Evolutionary conservation across 305 asterid species (phyloP), one percentile per base, ranked within the genome.

Genomic region (Rubia tinctorum): DNA sequence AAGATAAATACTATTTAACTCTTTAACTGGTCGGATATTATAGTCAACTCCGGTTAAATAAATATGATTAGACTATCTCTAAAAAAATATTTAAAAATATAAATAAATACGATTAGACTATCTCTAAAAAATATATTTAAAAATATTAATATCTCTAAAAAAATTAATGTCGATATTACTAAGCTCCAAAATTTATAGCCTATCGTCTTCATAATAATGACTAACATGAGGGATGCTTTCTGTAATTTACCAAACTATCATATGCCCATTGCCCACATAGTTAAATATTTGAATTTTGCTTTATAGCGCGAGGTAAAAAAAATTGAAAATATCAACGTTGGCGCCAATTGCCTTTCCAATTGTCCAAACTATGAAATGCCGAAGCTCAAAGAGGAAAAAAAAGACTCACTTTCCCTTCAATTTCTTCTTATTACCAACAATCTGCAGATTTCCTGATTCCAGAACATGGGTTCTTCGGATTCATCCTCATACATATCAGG

Each of bases 401-500:
- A 58, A 58, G 22, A 27, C 22, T n/a, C 64, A n/a, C 9, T 22
- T 22, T 8, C 22, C 34, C 12, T 58, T 58, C 22, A 22, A 7
- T 42, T 40, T 5, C 14, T 40, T 40, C 4, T 11, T 49, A 39
- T 56, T 15, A 42, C 30, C 59, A 72, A 15, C 23, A 7, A 60
- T 34, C 42, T 17, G 4, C 56, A 60, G 65, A 37, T 71, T 58
- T 40, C 62, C 20, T 39, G 11, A 58, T 62, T 34, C 69, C 78
- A 84, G 91, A 42, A 82, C 73, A 79, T 85, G 85, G 89, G 71
- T 56, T 78, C 80, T 76, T 76, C 71, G 14, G 90, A 83, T 76
- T 84, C 83, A 34, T 39, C 59, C 53, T 83, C 90, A 25, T 62
- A 77, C 76, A 83, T 83, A 75, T 86, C 93, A 73, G 96, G 96